Conservation (phyloP, 2,329 filamentous ascomycete genomes). For the Endoconidiophora laricicola region DNA sequence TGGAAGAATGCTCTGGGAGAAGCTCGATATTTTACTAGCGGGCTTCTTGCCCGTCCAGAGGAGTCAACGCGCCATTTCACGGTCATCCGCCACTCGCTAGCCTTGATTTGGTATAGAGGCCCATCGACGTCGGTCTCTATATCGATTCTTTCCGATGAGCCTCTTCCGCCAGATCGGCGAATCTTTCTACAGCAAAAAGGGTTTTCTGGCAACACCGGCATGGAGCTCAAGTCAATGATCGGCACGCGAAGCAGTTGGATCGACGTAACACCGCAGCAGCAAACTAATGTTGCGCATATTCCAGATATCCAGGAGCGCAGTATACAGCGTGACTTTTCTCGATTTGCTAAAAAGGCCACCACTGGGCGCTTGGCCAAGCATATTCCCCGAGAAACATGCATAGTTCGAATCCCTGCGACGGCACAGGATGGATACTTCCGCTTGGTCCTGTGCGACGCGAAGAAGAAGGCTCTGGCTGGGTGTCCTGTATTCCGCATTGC, state of each 20-base stretch:
- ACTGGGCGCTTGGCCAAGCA: slow-evolving; percentile 31
- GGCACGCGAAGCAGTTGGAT: slow-evolving; percentile 45
- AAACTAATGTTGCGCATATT: slow-evolving; percentile 31
- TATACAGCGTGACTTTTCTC: slow-evolving; percentile 50
- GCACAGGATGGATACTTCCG: slow-evolving; percentile 53
- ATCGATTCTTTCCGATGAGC: slow-evolving; percentile 43
- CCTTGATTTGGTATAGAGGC: slow-evolving; percentile 49
- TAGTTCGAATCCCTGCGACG: slow-evolving; percentile 46
- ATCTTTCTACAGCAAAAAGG: slow-evolving; percentile 55
- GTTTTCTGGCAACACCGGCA: slow-evolving; percentile 50
- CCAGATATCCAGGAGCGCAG: slow-evolving; percentile 42
- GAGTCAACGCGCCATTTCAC: slow-evolving; percentile 50
- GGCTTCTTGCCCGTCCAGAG: slow-evolving; percentile 43
- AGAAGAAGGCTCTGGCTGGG: slow-evolving; percentile 41
- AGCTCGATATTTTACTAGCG: slow-evolving; percentile 47
- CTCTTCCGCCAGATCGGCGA: slow-evolving; percentile 38
- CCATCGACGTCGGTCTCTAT: slow-evolving; percentile 45
- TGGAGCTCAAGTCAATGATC: slow-evolving; percentile 46
- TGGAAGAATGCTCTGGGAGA: slow-evolving; percentile 38
- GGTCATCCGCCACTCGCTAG: slow-evolving; percentile 48
- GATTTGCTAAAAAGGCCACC: slow-evolving; percentile 40
- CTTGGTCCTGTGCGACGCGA: slow-evolving; percentile 40
- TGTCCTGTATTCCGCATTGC: slow-evolving; percentile 55
- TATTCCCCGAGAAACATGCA: slow-evolving; percentile 41
- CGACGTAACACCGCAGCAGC: slow-evolving; percentile 45